Evolutionary conservation across 2,329 filamentous ascomycete genomes (phyloP), one percentile per base, ranked within the genome.

Genomic region (Pestalotiopsis sp.): DNA sequence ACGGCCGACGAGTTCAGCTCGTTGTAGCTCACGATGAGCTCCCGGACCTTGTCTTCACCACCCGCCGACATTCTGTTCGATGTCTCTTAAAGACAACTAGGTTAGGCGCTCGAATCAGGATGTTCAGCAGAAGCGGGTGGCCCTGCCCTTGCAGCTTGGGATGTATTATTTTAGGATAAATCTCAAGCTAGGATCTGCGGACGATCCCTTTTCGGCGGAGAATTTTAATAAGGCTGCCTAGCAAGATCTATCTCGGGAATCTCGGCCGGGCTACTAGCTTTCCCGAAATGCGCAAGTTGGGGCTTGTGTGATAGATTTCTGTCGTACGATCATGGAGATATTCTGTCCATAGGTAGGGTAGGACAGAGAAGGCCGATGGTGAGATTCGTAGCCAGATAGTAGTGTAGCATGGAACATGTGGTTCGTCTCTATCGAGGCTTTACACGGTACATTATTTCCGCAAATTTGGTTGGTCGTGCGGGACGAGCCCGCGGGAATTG

Each of bases 21-120:
- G 74, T 91, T 88, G 78, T 92, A 94, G n/a, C 84, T 88, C 11
- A 81, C 84, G 70, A 95, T 86, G 24, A 94, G 84, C 67, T 87
- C 83, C 24, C 74, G 77, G 68, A 87, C 78, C 13, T 84, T 80
- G 69, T 85, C 83, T 52, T 71, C 71, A 10, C 39, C 30, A 30
- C 60, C 69, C 67, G 65, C 44, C 13, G 17, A 24, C n/a, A 24
- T 24, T 4, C 24, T 14, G n/a, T 10, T 39, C 17, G 7, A 20
- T 40, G 44, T n/a, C 56, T 26, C 20, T 26, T 26, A 20, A 3
- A n/a, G 9, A 26, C 13, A 24, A 57, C 13, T 22, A 22, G 14
- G 17, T 4, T 22, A 22, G 14, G 17, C 55, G 14, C 11, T 22
- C 5, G 24, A 57, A 57, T 11, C 20, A 52, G 22, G n/a, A 58